Evolutionary conservation across 2,329 filamentous ascomycete species (phyloP).

Genomic region (Colletotrichum echinochloae): DNA sequence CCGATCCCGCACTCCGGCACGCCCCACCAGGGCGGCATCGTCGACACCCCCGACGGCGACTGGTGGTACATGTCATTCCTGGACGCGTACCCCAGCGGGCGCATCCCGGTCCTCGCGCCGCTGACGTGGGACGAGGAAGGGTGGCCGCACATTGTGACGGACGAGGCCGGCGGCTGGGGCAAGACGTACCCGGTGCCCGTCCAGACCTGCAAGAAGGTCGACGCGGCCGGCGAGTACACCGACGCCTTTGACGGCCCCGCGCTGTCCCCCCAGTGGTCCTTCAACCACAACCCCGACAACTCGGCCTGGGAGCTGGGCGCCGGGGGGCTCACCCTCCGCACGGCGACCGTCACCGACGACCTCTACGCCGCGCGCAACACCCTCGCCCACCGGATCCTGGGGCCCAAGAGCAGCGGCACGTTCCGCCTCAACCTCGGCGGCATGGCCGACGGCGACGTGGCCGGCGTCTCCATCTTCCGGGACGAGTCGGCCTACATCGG

Average conservation of each 20-base stretch:
- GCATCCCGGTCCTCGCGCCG: constrained; percentile 68
- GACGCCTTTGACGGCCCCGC: constrained; percentile 47
- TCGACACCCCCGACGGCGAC: constrained; percentile 62
- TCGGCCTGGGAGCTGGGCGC: constrained; percentile 57
- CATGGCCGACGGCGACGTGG: constrained; percentile 63
- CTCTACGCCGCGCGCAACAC: constrained; percentile 60
- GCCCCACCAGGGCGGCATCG: constrained; percentile 67
- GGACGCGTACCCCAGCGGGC: constrained; percentile 65
- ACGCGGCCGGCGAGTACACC: constrained; percentile 29
- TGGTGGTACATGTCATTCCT: constrained; percentile 71
- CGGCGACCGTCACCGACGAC: constrained; percentile 63
- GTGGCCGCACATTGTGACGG: constrained; percentile 57
- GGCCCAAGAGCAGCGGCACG: constrained; percentile 60
- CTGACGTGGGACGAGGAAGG: constrained; percentile 60
- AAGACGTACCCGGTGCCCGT: constrained; percentile 52
- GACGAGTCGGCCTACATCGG: constrained; percentile 66
- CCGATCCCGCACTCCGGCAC: constrained; percentile 54
- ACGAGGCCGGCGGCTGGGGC: constrained; percentile 58
- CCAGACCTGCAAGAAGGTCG: background rate
- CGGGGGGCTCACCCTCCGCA: constrained; percentile 54
- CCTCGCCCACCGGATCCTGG: constrained; percentile 58
- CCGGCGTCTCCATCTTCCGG: constrained; percentile 64
- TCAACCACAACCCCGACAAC: constrained; percentile 70
- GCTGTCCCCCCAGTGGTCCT: constrained; percentile 64
- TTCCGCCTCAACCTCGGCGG: constrained; percentile 60